Conservation (phyloP, 2,329 filamentous ascomycete species). For the Aspergillus sclerotialis region DNA sequence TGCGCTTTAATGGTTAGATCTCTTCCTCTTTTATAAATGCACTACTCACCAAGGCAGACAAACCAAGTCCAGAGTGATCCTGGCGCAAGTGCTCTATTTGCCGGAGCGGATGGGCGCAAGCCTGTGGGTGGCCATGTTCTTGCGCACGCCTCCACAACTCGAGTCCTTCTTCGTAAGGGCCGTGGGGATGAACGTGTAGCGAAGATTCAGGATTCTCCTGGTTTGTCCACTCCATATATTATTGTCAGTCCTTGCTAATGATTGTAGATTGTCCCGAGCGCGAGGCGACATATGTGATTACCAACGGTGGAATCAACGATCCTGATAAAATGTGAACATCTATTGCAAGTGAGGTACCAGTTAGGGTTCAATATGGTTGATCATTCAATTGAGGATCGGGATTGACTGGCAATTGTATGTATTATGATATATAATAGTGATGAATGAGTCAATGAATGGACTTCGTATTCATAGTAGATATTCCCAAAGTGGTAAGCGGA, state of each 20-base stretch:
- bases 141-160: conserved; percentile 61
- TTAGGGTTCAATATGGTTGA: background rate
- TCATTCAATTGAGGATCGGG: background rate
- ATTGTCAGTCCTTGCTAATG: conserved; percentile 11
- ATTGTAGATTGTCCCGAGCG: conserved; percentile 57
- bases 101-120: conserved; percentile 61
- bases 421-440: too few relatives aligned
- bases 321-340: conserved; percentile 46
- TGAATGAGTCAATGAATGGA: too few relatives aligned
- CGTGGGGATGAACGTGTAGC: conserved; percentile 64
- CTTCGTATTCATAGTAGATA: too few relatives aligned
- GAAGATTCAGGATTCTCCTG: conserved; percentile 61
- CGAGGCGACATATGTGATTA: conserved; percentile 65
- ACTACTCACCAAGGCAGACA: conserved; percentile 39
- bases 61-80: conserved; percentile 68
- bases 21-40: background rate
- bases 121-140: conserved; percentile 62
- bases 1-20: conserved; percentile 53
- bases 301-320: conserved; percentile 61
- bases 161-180: conserved; percentile 60
- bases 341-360: conserved; percentile 1
- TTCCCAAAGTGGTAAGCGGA: too few relatives aligned
- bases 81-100: conserved; percentile 60
- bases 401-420: background rate
- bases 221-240: conserved; percentile 30